A percentile compares a stretch with the other conserved stretches of the same genome.
Evolutionary conservation across 179 eudicot genomes (phyloP).

Genomic region (Silene vulgaris): DNA sequence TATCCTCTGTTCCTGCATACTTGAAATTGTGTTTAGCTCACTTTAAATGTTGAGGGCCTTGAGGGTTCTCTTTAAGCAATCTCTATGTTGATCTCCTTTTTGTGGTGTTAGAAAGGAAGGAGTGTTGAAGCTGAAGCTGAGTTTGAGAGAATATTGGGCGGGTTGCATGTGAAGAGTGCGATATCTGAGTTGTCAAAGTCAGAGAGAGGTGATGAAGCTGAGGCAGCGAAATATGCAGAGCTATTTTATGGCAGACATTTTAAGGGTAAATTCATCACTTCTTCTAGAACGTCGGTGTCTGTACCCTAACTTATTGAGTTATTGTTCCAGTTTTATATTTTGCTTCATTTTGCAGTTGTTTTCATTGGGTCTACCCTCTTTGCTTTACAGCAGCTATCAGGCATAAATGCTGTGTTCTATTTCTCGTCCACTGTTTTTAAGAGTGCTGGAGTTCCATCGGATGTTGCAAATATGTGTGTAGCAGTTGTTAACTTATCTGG

Average conservation of each 20-base stretch:
- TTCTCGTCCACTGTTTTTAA: conserved; percentile 88
- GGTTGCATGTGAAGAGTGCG: conserved; percentile 61
- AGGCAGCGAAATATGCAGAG: conserved; percentile 53
- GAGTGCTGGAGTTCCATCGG: conserved; percentile 77
- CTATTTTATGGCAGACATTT: conserved; percentile 58
- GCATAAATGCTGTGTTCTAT: conserved; percentile 92
- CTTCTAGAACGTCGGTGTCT: neutral
- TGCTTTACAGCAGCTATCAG: conserved; percentile 92
- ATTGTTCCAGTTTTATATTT: conserved; percentile 19
- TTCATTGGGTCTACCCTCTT: conserved; percentile 71
- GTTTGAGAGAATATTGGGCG: conserved; percentile 74
- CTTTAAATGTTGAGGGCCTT: neutral
- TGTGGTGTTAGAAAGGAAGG: conserved; percentile 62
- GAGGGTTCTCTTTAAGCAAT: conserved; percentile 6
- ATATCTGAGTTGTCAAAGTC: conserved; percentile 64
- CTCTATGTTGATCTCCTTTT: conserved; percentile 13
- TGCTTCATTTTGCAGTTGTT: conserved; percentile 62
- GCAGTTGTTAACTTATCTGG: conserved; percentile 76
- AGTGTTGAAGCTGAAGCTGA: conserved; percentile 65
- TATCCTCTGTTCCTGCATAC: neutral
- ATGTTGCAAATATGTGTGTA: conserved; percentile 62
- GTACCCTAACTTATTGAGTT: conserved; percentile 7
- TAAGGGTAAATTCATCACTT: conserved; percentile 40
- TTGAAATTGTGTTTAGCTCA: neutral
- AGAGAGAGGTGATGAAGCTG: conserved; percentile 69